Evolutionary conservation across 805 yeast genomes (phyloP).

Genomic region (Candida namnaoensis): DNA sequence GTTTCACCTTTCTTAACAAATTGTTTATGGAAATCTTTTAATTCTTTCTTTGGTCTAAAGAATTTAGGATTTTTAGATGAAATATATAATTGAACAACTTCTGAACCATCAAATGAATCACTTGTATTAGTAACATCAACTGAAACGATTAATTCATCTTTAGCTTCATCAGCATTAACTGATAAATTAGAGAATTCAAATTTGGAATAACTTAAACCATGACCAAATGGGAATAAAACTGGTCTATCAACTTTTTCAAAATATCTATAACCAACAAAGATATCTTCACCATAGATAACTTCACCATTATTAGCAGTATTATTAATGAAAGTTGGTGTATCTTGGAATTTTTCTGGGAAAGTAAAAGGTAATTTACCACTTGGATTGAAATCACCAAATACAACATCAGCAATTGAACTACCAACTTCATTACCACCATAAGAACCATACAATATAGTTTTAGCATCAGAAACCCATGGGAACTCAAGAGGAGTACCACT

Average conservation of each 20-base stretch:
- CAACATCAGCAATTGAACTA: constrained; percentile 49
- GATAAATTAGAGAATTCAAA: constrained; percentile 30
- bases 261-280: constrained; percentile 47
- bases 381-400: constrained; percentile 49
- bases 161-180: constrained; percentile 23
- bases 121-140: constrained; percentile 40
- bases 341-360: constrained; percentile 37
- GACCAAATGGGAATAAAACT: constrained; percentile 47
- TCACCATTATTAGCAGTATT: constrained; percentile 37
- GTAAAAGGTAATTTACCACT: constrained; percentile 44
- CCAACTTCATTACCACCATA: constrained; percentile 53
- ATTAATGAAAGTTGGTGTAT: constrained; percentile 42
- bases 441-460: constrained; percentile 43
- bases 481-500: constrained; percentile 55
- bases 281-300: constrained; percentile 49
- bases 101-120: constrained; percentile 30
- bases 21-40: constrained; percentile 42
- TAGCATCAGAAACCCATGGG: constrained; percentile 39
- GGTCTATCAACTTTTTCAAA: constrained; percentile 37
- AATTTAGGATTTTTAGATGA: constrained; percentile 17
- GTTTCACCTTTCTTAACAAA: constrained; percentile 29
- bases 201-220: constrained; percentile 45
- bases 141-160: constrained; percentile 13
- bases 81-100: constrained; percentile 43
- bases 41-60: constrained; percentile 43